phyloP scores from a whole-genome alignment of 73 alveolate genomes.

The Chromera velia region DNA sequence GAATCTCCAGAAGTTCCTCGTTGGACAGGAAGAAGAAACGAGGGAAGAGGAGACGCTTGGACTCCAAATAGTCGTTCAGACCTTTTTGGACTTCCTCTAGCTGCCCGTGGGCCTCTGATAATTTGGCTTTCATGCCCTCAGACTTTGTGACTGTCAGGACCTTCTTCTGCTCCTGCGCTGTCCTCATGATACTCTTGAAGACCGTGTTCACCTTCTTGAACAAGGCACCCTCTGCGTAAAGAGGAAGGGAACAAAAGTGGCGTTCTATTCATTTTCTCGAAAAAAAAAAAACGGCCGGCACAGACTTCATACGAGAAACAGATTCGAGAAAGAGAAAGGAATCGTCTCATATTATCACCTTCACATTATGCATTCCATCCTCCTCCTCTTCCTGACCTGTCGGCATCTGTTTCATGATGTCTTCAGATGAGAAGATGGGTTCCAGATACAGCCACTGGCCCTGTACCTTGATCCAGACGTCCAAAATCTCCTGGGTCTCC shows the following conservation, averaged over 20 bases:
- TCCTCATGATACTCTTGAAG: conserved; percentile 83
- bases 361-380: too few relatives aligned
- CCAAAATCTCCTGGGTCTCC: conserved; percentile 74
- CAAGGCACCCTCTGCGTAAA: conserved; percentile 75
- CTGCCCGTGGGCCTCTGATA: conserved; percentile 66
- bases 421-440: conserved; percentile 92
- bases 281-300: too few relatives aligned
- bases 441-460: conserved; percentile 85
- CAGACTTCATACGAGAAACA: too few relatives aligned
- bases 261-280: too few relatives aligned
- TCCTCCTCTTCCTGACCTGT: conserved; percentile 35
- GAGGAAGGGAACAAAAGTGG: too few relatives aligned
- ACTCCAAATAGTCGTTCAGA: conserved; percentile 77
- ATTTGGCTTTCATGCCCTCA: conserved; percentile 68
- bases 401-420: conserved; percentile 90
- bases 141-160: conserved; percentile 37
- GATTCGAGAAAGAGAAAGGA: too few relatives aligned
- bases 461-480: conserved; percentile 93
- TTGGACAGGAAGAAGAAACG: conserved; percentile 82
- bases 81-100: conserved; percentile 69
- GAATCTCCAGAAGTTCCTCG: conserved; percentile 74
- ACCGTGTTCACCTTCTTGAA: conserved; percentile 80
- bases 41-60: conserved; percentile 94
- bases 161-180: background rate
- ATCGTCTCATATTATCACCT: too few relatives aligned